Evolutionary conservation across 495 filamentous ascomycete genomes (phyloP).

Genomic region (Neurospora sp.): DNA sequence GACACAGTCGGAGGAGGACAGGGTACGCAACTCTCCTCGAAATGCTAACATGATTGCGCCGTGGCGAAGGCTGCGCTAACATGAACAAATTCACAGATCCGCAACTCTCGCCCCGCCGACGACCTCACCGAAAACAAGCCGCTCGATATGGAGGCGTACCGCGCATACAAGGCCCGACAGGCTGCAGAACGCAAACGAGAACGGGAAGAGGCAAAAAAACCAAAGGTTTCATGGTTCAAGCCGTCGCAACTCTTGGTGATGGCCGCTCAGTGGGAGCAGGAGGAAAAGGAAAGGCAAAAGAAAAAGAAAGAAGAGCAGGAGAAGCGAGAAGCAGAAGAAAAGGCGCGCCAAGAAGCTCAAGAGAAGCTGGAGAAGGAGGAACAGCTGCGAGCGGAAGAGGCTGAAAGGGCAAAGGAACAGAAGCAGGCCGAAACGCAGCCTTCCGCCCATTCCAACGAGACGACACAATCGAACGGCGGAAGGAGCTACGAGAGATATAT

Average conservation of each 20-base stretch:
- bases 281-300: neutral
- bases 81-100: neutral
- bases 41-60: neutral
- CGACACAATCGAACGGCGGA: constrained; percentile 34
- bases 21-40: neutral
- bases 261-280: neutral
- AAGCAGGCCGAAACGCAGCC: neutral
- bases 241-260: neutral
- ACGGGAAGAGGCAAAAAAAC: neutral
- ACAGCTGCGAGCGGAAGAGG: neutral
- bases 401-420: neutral
- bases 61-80: neutral
- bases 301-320: neutral
- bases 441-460: constrained; percentile 21
- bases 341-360: constrained; percentile 2
- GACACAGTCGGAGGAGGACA: neutral
- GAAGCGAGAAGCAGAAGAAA: neutral
- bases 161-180: neutral
- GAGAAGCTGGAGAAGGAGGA: constrained; percentile 12
- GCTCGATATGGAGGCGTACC: neutral
- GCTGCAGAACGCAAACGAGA: neutral
- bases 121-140: neutral
- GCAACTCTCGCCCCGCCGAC: neutral
- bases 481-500: constrained; percentile 34
- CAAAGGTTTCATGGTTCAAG: neutral